These are phyloP conservation scores for Backusella psychrophila DNA, from an alignment of 192 early-diverging fungal genomes.

Conservation along the genomic window DNA sequence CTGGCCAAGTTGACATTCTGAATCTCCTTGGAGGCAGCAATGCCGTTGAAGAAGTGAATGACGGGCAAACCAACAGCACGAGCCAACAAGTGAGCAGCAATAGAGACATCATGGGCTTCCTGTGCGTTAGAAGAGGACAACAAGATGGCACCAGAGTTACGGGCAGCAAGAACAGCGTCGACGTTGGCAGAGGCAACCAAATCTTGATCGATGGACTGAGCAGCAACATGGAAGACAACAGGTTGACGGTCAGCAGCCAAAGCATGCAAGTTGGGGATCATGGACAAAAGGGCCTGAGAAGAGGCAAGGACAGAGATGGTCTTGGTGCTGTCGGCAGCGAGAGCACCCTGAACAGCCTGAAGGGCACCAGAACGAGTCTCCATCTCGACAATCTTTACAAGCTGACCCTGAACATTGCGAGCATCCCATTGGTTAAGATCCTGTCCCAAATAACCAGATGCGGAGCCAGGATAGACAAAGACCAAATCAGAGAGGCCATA, in stretches of 20 bases:
- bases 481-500: slow-evolving; percentile 77
- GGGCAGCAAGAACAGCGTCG: slow-evolving; percentile 70
- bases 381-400: slow-evolving; percentile 72
- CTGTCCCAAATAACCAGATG: slow-evolving; percentile 61
- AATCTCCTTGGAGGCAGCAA: slow-evolving; percentile 51
- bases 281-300: slow-evolving; percentile 72
- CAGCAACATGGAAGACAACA: slow-evolving; percentile 81
- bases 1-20: slow-evolving; percentile 50
- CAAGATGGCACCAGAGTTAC: slow-evolving; percentile 76
- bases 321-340: slow-evolving; percentile 42
- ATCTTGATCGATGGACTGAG: slow-evolving; percentile 61
- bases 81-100: slow-evolving; percentile 83
- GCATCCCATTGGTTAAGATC: slow-evolving; percentile 65
- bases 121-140: slow-evolving; percentile 76
- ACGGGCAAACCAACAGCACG: slow-evolving; percentile 60
- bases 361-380: slow-evolving; percentile 79
- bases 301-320: slow-evolving; percentile 59
- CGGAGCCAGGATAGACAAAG: slow-evolving; percentile 81
- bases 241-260: slow-evolving; percentile 61
- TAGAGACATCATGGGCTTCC: slow-evolving; percentile 86
- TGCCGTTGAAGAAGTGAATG: slow-evolving; percentile 81
- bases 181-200: slow-evolving; percentile 60
- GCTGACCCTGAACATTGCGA: slow-evolving; percentile 67
- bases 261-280: slow-evolving; percentile 81
- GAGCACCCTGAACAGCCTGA: slow-evolving; percentile 74